phyloP scores from a whole-genome alignment of 805 yeast species.

The Zygotorulaspora florentina region DNA sequence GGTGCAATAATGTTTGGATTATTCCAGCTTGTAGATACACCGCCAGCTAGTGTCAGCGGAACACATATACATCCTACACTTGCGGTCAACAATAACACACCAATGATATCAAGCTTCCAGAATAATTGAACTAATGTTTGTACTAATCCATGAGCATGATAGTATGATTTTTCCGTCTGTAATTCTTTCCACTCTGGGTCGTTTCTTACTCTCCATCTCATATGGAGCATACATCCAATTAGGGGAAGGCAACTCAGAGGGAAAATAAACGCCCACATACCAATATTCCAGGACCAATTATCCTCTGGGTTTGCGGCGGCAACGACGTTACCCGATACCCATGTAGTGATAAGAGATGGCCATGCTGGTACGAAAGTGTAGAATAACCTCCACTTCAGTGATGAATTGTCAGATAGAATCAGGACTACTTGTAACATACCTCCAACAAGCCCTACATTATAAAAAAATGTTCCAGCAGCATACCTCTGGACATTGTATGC shows the following conservation, averaged over 20 bases:
- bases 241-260: constrained; percentile 51
- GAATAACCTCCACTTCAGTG: constrained; percentile 60
- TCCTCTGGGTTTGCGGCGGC: constrained; percentile 39
- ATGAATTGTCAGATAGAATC: constrained; percentile 57
- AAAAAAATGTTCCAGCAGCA: constrained; percentile 53
- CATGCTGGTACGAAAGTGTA: constrained; percentile 58
- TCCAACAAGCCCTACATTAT: constrained; percentile 52
- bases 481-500: constrained; percentile 47
- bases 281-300: constrained; percentile 53
- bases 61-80: constrained; percentile 57
- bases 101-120: constrained; percentile 61
- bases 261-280: constrained; percentile 57
- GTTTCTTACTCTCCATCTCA: constrained; percentile 43
- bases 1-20: constrained; percentile 59
- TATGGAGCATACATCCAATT: constrained; percentile 42
- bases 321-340: constrained; percentile 58
- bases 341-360: constrained; percentile 67
- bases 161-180: constrained; percentile 21
- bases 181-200: constrained; percentile 36
- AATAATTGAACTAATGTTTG: constrained; percentile 38
- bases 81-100: constrained; percentile 49
- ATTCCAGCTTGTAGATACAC: constrained; percentile 48
- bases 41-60: constrained; percentile 70
- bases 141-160: constrained; percentile 21
- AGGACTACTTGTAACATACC: constrained; percentile 50